These are phyloP conservation scores for Physcomitrium patens DNA, from an alignment of 225 moss, liverwort and hornwort genomes.

Conservation along the genomic window DNA sequence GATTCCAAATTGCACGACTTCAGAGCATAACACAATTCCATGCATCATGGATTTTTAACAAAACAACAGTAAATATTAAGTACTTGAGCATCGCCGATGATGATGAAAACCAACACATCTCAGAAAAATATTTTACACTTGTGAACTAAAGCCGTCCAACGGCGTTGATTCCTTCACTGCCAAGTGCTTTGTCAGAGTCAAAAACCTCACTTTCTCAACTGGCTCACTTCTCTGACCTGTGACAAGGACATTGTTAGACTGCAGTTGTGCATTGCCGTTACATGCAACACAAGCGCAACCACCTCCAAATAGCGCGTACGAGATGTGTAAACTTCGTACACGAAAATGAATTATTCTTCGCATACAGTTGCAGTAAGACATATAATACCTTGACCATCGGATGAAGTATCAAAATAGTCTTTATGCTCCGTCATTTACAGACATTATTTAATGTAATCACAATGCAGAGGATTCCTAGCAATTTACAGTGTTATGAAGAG, in stretches of 20 bases:
- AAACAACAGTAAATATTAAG: neutral
- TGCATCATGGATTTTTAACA: slow-evolving; percentile 5
- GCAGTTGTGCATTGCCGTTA: slow-evolving; percentile 1
- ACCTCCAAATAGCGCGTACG: slow-evolving; percentile 1
- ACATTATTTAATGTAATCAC: slow-evolving; percentile 13
- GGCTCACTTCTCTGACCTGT: slow-evolving; percentile 54
- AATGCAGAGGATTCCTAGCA: slow-evolving; percentile 21
- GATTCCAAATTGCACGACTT: slow-evolving; percentile 1
- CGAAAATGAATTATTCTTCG: slow-evolving; percentile 20
- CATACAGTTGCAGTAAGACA: neutral
- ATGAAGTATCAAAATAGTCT: neutral
- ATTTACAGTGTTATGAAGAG: slow-evolving; percentile 24
- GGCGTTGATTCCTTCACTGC: slow-evolving; percentile 37
- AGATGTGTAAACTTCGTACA: slow-evolving; percentile 14
- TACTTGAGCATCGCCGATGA: slow-evolving; percentile 31
- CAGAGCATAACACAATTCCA: slow-evolving; percentile 5
- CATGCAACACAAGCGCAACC: neutral
- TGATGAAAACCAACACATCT: slow-evolving; percentile 30
- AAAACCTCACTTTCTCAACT: too few species aligned
- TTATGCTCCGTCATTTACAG: slow-evolving; percentile 8
- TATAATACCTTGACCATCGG: neutral
- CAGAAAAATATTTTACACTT: slow-evolving; percentile 27
- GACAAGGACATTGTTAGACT: slow-evolving; percentile 37
- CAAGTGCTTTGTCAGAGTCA: slow-evolving; percentile 16
- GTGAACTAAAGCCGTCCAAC: slow-evolving; percentile 39